A percentile compares a stretch with the other conserved stretches of the same genome.
These are phyloP conservation scores for Aspergillus baeticus DNA, from an alignment of 495 filamentous ascomycete genomes.

Conservation along the genomic window DNA sequence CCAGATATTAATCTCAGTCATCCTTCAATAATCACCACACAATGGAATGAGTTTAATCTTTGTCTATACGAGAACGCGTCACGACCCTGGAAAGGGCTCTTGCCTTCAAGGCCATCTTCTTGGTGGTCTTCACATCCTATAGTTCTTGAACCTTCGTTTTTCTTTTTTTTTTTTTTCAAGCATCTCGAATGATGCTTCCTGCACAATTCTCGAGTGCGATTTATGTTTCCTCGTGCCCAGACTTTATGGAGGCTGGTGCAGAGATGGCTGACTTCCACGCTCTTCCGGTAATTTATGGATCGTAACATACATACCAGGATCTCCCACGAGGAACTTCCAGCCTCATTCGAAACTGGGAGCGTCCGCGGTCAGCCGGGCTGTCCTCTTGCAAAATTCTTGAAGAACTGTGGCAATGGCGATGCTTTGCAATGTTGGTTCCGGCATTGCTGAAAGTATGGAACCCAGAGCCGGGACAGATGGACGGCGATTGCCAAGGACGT, in stretches of 20 bases:
- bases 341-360: not conserved
- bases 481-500: not conserved
- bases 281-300: not conserved
- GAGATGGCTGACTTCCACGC: not conserved
- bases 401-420: not conserved
- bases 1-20: not conserved
- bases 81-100: not conserved
- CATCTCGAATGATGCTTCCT: not conserved
- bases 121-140: too few relatives aligned
- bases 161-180: not conserved
- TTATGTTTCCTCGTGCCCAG: too few relatives aligned
- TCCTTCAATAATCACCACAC: constrained; percentile 4
- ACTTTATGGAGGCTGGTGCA: not conserved
- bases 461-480: not conserved
- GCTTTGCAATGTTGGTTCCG: not conserved
- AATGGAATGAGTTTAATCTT: not conserved
- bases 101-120: too few relatives aligned
- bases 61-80: not conserved
- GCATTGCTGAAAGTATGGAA: not conserved
- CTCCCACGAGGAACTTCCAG: constrained; percentile 5
- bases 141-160: not conserved
- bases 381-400: not conserved
- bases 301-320: constrained; percentile 2
- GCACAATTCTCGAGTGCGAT: not conserved
- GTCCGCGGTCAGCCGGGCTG: too few relatives aligned